A percentile compares a stretch with the other conserved stretches of the same genome.
These are phyloP conservation scores for Cephaloascus fragrans DNA, from an alignment of 805 yeast genomes.

Conservation along the genomic window DNA sequence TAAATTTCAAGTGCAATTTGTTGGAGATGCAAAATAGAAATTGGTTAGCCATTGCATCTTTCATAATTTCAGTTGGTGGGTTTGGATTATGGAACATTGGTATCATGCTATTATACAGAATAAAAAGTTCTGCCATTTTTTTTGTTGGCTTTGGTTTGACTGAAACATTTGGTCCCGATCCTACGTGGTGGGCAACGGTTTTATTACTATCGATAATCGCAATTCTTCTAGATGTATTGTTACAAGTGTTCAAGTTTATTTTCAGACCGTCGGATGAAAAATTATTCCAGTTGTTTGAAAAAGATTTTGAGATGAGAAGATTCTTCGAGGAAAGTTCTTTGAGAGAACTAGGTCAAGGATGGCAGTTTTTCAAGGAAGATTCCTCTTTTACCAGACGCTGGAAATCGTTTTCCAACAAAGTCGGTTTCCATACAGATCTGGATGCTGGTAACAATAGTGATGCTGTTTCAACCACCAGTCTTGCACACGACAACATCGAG, in stretches of 20 bases:
- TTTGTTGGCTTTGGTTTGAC: slow-evolving; percentile 64
- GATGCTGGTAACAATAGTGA: slow-evolving; percentile 11
- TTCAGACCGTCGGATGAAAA: slow-evolving; percentile 69
- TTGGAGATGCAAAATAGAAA: slow-evolving; percentile 74
- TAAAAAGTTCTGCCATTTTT: slow-evolving; percentile 46
- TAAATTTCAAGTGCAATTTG: slow-evolving; percentile 71
- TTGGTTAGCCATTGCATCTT: slow-evolving; percentile 56
- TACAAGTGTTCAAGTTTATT: slow-evolving; percentile 46
- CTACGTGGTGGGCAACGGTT: slow-evolving; percentile 80
- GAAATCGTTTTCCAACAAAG: slow-evolving; percentile 14
- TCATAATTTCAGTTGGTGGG: slow-evolving; percentile 68
- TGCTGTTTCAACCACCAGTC: slow-evolving; percentile 6
- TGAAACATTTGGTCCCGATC: slow-evolving; percentile 67
- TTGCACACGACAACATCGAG: slow-evolving; percentile 16
- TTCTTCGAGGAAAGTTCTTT: slow-evolving; percentile 66
- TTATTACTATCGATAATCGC: slow-evolving; percentile 50
- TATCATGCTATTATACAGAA: slow-evolving; percentile 57
- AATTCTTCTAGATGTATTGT: slow-evolving; percentile 53
- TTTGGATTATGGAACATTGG: slow-evolving; percentile 80
- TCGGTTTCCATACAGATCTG: slow-evolving; percentile 17
- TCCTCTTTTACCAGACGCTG: slow-evolving; percentile 12
- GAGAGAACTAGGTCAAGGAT: slow-evolving; percentile 66
- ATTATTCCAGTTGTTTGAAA: slow-evolving; percentile 68
- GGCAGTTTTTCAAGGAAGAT: slow-evolving; percentile 55
- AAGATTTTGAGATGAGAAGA: slow-evolving; percentile 53